Percentiles rank a stretch among this genome's conserved stretches.
Evolutionary conservation across 83 land plant genomes (phyloP).

Genomic region (Picea abies): DNA sequence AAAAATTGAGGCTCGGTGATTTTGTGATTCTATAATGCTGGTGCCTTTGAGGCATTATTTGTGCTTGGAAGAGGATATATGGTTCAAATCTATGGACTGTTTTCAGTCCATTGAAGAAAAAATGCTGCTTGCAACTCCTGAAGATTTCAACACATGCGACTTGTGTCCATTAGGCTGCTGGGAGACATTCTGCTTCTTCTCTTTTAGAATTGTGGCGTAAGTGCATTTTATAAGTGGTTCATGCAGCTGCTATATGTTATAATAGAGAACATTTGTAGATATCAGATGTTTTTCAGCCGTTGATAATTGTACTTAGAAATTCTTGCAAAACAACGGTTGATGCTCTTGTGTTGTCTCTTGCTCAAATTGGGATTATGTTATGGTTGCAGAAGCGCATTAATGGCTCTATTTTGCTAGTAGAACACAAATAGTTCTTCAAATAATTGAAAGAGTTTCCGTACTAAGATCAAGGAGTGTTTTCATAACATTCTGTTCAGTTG

Average conservation of each 20-base stretch:
- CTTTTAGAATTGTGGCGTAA: background rate
- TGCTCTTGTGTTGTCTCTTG: background rate
- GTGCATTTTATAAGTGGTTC: background rate
- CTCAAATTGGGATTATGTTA: background rate
- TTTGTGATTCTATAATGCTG: background rate
- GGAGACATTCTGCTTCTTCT: background rate
- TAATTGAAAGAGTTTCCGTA: background rate
- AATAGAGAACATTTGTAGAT: constrained; percentile 2
- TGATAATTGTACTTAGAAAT: constrained; percentile 13
- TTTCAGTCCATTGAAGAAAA: background rate
- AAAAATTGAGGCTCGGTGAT: constrained; percentile 6
- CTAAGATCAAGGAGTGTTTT: too few species aligned
- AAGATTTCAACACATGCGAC: background rate
- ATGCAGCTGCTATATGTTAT: background rate
- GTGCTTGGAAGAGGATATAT: background rate
- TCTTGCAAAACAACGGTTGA: constrained; percentile 1
- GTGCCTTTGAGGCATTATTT: background rate
- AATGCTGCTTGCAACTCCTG: background rate
- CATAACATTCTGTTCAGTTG: background rate
- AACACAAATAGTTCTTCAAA: background rate
- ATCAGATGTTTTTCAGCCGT: constrained; percentile 5
- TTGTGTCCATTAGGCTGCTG: background rate
- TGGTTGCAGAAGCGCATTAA: background rate
- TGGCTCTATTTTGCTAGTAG: constrained; percentile 3
- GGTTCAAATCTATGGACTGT: background rate